A percentile compares a stretch with the other conserved stretches of the same genome.
Evolutionary conservation across 2,329 filamentous ascomycete genomes (phyloP).

Genomic region (Aureobasidium lini): DNA sequence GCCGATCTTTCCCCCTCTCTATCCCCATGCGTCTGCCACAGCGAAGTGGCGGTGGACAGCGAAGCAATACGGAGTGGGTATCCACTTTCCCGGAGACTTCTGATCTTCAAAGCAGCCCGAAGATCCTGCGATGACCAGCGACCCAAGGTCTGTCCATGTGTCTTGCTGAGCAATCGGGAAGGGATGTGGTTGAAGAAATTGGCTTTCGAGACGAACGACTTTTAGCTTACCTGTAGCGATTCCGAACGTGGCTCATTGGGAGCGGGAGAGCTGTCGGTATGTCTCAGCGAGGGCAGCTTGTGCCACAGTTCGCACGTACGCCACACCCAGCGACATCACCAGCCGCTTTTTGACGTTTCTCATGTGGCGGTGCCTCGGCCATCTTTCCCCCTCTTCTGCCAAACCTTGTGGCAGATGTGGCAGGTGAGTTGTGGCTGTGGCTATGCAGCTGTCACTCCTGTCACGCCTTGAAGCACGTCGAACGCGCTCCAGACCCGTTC

Average conservation of each 20-base stretch:
- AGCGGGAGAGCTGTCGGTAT: background rate
- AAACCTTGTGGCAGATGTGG: background rate
- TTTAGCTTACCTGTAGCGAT: background rate
- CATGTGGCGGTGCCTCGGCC: background rate
- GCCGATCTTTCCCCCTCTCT: constrained; percentile 1
- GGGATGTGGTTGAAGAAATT: background rate
- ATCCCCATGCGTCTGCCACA: background rate
- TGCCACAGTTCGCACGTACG: background rate
- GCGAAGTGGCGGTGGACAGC: constrained; percentile 8
- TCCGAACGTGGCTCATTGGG: background rate
- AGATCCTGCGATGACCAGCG: background rate
- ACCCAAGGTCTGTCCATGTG: background rate
- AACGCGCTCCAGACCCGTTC: background rate
- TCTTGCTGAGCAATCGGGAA: background rate
- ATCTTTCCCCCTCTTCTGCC: background rate
- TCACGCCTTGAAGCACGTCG: background rate
- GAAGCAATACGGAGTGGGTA: background rate
- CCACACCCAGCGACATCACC: background rate
- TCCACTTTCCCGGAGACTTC: constrained; percentile 2
- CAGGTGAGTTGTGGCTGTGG: constrained; percentile 5
- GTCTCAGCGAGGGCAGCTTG: background rate
- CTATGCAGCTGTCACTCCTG: constrained; percentile 7
- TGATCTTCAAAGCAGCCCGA: constrained; percentile 1
- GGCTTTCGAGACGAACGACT: background rate
- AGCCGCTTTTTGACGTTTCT: background rate